Evolutionary conservation across 1,139 yeast genomes (phyloP).

Genomic region (Taphrina sp.): DNA sequence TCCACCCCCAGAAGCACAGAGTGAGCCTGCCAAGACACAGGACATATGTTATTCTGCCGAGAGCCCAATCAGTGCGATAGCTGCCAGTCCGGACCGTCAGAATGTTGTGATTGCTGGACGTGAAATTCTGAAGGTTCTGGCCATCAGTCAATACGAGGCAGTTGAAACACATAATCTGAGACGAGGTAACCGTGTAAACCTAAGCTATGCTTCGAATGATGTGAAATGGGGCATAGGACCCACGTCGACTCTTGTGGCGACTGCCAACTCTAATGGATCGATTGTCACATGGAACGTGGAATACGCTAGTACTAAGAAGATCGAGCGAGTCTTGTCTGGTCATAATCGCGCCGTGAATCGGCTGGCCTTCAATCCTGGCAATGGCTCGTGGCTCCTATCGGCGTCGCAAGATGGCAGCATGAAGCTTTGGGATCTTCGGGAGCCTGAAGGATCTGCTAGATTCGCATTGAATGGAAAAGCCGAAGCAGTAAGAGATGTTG

Average conservation of each 20-base stretch:
- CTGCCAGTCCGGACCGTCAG: conserved; percentile 12
- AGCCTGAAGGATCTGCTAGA: conserved; percentile 34
- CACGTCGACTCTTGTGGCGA: conserved; percentile 37
- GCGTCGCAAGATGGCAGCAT: conserved; percentile 92
- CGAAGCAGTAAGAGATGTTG: conserved; percentile 49
- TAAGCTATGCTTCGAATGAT: conserved; percentile 39
- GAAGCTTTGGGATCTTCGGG: conserved; percentile 60
- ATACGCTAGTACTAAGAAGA: conserved; percentile 18
- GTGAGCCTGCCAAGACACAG: background rate
- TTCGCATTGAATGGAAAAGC: conserved; percentile 53
- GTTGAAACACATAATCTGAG: conserved; percentile 37
- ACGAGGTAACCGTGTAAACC: conserved; percentile 35
- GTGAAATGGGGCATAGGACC: conserved; percentile 46
- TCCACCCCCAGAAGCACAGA: background rate
- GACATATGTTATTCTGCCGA: conserved; percentile 10
- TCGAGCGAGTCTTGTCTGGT: conserved; percentile 49
- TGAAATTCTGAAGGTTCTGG: conserved; percentile 41
- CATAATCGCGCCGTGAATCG: conserved; percentile 82
- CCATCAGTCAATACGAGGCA: conserved; percentile 38
- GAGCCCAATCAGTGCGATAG: conserved; percentile 25
- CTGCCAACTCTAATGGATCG: conserved; percentile 37
- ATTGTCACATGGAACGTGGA: conserved; percentile 37
- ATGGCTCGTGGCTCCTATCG: conserved; percentile 62
- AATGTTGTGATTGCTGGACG: conserved; percentile 32
- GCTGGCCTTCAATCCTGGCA: conserved; percentile 62